phyloP scores from a whole-genome alignment of 2,329 filamentous ascomycete genomes.

The Reticulascus tulasneorum region DNA sequence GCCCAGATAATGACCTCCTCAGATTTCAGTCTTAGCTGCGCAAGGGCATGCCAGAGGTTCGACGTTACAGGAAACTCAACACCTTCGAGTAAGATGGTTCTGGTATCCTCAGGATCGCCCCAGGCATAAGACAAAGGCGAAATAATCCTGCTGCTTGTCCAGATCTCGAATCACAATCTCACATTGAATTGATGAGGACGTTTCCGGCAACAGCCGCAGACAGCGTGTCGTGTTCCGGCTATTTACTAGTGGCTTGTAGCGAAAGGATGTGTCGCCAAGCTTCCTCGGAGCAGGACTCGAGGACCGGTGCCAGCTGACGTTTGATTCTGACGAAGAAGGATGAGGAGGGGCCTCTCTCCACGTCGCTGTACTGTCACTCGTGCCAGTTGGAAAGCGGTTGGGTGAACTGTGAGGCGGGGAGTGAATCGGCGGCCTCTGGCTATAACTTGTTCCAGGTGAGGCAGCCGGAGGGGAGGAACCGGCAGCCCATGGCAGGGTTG shows the following conservation, averaged over 20 bases:
- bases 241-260: slow-evolving; percentile 4
- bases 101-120: slow-evolving; percentile 22
- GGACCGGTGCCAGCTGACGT: too few species aligned
- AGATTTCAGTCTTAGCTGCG: slow-evolving; percentile 9
- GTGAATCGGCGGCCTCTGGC: too few species aligned
- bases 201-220: slow-evolving; percentile 13
- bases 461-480: too few species aligned
- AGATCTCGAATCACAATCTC: slow-evolving; percentile 10
- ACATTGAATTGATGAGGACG: slow-evolving; percentile 13
- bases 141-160: slow-evolving; percentile 17
- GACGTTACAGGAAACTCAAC: slow-evolving; percentile 9
- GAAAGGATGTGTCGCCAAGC: background rate
- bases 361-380: too few species aligned
- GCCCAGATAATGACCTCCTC: slow-evolving; percentile 17
- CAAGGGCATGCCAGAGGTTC: slow-evolving; percentile 17
- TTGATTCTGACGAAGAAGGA: too few species aligned
- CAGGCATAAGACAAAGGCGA: slow-evolving; percentile 30
- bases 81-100: slow-evolving; percentile 12
- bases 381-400: too few species aligned
- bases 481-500: too few species aligned
- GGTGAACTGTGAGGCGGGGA: too few species aligned
- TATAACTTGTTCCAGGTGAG: too few species aligned
- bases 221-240: slow-evolving; percentile 10
- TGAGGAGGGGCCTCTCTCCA: too few species aligned
- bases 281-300: background rate